Base-by-base conservation (phyloP, 345 rosid genomes). In the Bruguiera sexangula region DNA sequence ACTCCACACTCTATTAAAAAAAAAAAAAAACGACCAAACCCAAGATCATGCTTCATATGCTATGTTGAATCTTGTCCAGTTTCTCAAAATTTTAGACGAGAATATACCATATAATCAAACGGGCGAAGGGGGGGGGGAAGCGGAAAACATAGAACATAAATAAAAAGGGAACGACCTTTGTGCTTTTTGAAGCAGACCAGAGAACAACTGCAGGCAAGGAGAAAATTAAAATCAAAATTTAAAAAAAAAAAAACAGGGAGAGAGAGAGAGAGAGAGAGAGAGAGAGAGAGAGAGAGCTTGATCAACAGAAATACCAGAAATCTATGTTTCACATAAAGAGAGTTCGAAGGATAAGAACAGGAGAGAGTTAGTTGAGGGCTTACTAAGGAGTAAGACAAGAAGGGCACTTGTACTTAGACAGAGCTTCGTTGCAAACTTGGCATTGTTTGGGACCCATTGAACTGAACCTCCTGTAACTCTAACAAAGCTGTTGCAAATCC, bases 361-460 rank as follows among this genome's bases (percentile, higher is more conserved):
- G 15, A 55, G 20, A 55, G 27, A 26, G 18, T 56, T 24, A 22
- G 11, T 24, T 56, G 16, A 56, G 65, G 63, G 56, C 94, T 82
- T 82, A 91, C 92, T 87, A 88, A 67, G 96, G 92, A 79, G 67
- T 34, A 70, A 85, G 85, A 78, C 96, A 92, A 30, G 90, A 77
- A 5, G 98, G 92, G 60, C 60, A 56, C 60, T 56, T 56, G 30
- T 56, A 56, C 60, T 56, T 56, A 11, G 94, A 89, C 51, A 63
- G 81, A 52, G 85, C 86, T 27, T 80, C 82, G 24, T 81, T 76
- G 79, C 96, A 89, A 22, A 56, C 60, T 56, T 56, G 60, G 60
- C 60, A 56, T 56, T 56, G 24, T 56, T 56, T 56, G 3, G 15
- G 29, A 27, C 60, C 29, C 60, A 56, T 56, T 24, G 29, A 22